Evolutionary conservation across 2,329 filamentous ascomycete genomes (phyloP).

Genomic region (Akanthomyces lecanii): DNA sequence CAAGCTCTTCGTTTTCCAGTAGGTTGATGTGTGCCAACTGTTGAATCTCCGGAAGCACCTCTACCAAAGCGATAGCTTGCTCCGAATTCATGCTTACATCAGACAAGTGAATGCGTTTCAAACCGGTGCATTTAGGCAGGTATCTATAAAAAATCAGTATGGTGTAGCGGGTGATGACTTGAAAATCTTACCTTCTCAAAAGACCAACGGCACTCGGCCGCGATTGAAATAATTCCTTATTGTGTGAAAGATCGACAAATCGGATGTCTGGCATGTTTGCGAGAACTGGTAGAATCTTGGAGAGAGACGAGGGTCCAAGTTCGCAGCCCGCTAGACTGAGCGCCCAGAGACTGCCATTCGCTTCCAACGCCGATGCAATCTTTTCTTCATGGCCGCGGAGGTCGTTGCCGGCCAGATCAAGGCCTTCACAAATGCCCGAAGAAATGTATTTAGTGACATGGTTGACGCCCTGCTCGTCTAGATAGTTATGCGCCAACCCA

Average conservation of each 20-base stretch:
- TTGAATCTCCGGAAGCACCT: slow-evolving; percentile 80
- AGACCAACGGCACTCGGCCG: slow-evolving; percentile 70
- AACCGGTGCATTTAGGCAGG: slow-evolving; percentile 68
- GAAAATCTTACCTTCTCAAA: slow-evolving; percentile 63
- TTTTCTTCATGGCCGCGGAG: slow-evolving; percentile 51
- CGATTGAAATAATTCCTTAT: slow-evolving; percentile 70
- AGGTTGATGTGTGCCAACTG: slow-evolving; percentile 83
- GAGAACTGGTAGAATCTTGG: slow-evolving; percentile 70
- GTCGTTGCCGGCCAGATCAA: slow-evolving; percentile 87
- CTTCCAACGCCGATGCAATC: slow-evolving; percentile 49
- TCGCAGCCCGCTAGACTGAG: slow-evolving; percentile 84
- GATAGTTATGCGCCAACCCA: slow-evolving; percentile 75
- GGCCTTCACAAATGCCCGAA: slow-evolving; percentile 73
- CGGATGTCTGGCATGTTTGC: slow-evolving; percentile 67
- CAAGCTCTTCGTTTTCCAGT: slow-evolving; percentile 72
- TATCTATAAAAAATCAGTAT: slow-evolving; percentile 44
- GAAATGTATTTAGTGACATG: slow-evolving; percentile 74
- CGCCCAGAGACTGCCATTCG: slow-evolving; percentile 64
- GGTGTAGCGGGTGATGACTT: not conserved
- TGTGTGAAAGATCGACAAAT: slow-evolving; percentile 91
- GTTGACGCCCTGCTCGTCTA: slow-evolving; percentile 68
- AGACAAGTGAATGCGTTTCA: slow-evolving; percentile 82
- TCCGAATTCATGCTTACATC: slow-evolving; percentile 81
- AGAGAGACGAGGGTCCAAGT: slow-evolving; percentile 67
- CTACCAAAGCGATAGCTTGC: slow-evolving; percentile 85